phyloP scores from a whole-genome alignment of 495 filamentous ascomycete genomes.

The Podospora pseudopauciseta region DNA sequence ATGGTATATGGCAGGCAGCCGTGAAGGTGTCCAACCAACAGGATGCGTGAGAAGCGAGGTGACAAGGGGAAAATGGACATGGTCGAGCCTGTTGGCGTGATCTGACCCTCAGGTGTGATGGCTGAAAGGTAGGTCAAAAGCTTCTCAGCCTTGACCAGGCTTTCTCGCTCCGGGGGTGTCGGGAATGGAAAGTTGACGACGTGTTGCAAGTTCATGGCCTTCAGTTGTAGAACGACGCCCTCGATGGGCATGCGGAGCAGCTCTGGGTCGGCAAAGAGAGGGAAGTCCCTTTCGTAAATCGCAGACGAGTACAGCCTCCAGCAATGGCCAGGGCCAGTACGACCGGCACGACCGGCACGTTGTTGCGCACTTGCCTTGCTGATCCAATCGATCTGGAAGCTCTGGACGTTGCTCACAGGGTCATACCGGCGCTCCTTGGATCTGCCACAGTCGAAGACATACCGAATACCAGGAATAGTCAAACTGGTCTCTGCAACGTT shows the following conservation, averaged over 20 bases:
- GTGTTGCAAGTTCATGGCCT: constrained; percentile 88
- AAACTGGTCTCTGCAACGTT: constrained; percentile 97
- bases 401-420: constrained; percentile 81
- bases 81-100: constrained; percentile 70
- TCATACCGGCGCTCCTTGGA: constrained; percentile 90
- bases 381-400: constrained; percentile 92
- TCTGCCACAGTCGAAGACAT: constrained; percentile 90
- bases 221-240: constrained; percentile 87
- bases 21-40: constrained; percentile 80
- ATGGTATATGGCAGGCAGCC: constrained; percentile 82
- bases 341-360: constrained; percentile 87
- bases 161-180: constrained; percentile 77
- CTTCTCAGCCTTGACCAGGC: constrained; percentile 80
- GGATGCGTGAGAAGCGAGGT: constrained; percentile 85
- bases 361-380: constrained; percentile 96
- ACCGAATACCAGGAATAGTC: constrained; percentile 92
- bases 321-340: constrained; percentile 94
- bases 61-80: constrained; percentile 86
- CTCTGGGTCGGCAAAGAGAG: constrained; percentile 82
- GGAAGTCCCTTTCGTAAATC: constrained; percentile 87
- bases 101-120: constrained; percentile 61
- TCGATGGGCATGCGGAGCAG: constrained; percentile 91
- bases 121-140: constrained; percentile 72
- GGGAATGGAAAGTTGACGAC: constrained; percentile 98
- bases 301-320: constrained; percentile 93